phyloP scores from a whole-genome alignment of 2,329 filamentous ascomycete species.

The Lachnellula suecica region DNA sequence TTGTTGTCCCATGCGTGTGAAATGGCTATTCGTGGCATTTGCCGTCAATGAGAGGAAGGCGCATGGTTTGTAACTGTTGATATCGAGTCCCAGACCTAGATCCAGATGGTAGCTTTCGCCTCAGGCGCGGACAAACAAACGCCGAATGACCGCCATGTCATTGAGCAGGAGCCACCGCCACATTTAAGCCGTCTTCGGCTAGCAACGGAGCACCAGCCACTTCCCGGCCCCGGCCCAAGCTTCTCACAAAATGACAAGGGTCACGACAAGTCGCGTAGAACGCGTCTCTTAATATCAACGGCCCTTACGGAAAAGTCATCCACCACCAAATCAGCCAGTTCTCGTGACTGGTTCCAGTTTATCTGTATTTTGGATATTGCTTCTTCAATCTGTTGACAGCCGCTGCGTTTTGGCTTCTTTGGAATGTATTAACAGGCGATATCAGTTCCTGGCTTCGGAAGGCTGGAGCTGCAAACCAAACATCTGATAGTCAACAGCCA shows the following conservation, averaged over 20 bases:
- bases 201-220: not conserved
- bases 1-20: not conserved
- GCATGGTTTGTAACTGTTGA: not conserved
- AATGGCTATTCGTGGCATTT: not conserved
- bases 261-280: not conserved
- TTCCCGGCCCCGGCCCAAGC: not conserved
- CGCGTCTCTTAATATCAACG: not conserved
- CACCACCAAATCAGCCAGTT: not conserved
- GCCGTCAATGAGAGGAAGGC: not conserved
- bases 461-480: not conserved
- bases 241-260: not conserved
- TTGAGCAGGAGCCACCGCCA: too few species aligned
- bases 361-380: too few species aligned
- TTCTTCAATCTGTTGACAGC: too few species aligned
- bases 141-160: too few species aligned
- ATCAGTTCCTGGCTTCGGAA: not conserved
- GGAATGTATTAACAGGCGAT: too few species aligned
- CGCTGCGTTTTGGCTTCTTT: too few species aligned
- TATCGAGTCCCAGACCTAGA: too few species aligned
- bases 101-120: too few species aligned
- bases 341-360: too few species aligned
- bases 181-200: not conserved
- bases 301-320: not conserved
- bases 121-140: too few species aligned
- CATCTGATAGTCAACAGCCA: not conserved